These are phyloP conservation scores for Rubroboletus satanas DNA, from an alignment of 768 basidiomycete species.

Conservation along the genomic window DNA sequence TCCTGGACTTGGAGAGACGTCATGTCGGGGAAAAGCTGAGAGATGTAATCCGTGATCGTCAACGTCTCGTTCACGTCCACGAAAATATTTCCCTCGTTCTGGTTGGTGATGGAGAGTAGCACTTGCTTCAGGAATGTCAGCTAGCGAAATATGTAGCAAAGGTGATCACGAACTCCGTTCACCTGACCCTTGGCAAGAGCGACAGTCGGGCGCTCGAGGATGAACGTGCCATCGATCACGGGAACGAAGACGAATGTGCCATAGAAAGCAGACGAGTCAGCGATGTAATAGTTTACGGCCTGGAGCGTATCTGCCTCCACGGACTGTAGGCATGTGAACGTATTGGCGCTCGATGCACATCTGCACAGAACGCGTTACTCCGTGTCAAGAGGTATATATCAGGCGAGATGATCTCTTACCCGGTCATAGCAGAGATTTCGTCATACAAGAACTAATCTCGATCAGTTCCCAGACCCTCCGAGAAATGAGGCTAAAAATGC, in stretches of 20 bases:
- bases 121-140: conserved; percentile 22
- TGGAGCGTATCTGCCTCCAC: conserved; percentile 32
- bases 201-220: conserved; percentile 39
- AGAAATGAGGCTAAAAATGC: not conserved
- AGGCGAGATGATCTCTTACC: conserved; percentile 11
- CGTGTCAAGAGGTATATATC: conserved; percentile 3
- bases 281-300: conserved; percentile 32
- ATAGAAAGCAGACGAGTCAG: conserved; percentile 30
- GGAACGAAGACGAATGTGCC: conserved; percentile 41
- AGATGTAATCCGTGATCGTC: conserved; percentile 17
- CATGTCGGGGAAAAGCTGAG: conserved; percentile 42
- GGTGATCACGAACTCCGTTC: conserved; percentile 37
- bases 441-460: conserved; percentile 17
- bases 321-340: conserved; percentile 39
- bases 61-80: conserved; percentile 23
- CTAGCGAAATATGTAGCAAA: not conserved
- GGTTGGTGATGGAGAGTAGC: conserved; percentile 24
- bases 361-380: conserved; percentile 8
- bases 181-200: conserved; percentile 35
- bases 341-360: conserved; percentile 34
- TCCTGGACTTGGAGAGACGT: conserved; percentile 21
- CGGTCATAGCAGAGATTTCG: conserved; percentile 2
- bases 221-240: conserved; percentile 47
- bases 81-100: conserved; percentile 32
- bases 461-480: not conserved